Evolutionary conservation across 768 basidiomycete species (phyloP).

Genomic region (Podaxis carcinomalis): DNA sequence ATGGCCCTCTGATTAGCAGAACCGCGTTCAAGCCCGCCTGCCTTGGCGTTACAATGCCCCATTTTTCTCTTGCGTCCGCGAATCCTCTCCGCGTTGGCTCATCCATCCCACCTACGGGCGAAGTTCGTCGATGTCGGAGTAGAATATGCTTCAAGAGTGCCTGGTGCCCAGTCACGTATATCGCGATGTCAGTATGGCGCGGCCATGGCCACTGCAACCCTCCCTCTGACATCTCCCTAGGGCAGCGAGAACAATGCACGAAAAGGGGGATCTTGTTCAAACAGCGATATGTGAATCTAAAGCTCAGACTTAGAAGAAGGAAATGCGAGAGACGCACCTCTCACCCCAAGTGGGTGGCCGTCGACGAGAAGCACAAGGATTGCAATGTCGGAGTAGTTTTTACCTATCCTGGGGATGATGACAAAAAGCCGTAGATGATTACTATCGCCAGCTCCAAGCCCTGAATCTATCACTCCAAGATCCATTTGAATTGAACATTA

Average conservation of each 20-base stretch:
- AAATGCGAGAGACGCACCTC: neutral
- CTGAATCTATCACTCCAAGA: neutral
- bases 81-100: neutral
- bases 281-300: neutral
- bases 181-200: neutral
- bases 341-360: neutral
- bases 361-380: neutral
- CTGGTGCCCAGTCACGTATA: neutral
- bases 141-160: neutral
- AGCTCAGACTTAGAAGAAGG: neutral
- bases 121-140: too few species aligned
- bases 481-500: neutral
- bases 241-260: neutral
- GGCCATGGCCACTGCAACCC: neutral
- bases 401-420: neutral
- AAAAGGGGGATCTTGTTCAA: neutral
- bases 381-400: neutral
- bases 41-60: neutral
- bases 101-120: neutral
- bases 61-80: neutral
- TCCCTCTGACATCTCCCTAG: neutral
- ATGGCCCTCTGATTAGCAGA: neutral
- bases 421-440: neutral
- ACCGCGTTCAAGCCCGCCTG: neutral
- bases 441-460: neutral